A percentile compares a stretch with the other conserved stretches of the same genome.
These are phyloP conservation scores for Sicyos baderoa DNA, from an alignment of 306 rosid species.

Conservation along the genomic window DNA sequence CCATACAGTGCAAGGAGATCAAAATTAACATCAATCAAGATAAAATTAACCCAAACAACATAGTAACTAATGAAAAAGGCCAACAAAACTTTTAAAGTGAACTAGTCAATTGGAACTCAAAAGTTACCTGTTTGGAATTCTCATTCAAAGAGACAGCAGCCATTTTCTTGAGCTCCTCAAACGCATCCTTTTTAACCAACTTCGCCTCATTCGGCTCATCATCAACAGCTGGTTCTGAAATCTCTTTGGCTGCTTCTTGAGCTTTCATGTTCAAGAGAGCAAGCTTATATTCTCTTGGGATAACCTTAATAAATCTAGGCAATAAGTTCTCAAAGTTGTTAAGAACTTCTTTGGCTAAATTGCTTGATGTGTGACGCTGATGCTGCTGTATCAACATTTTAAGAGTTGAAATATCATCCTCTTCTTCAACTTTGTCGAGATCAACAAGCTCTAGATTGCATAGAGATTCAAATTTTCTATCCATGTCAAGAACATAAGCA, in stretches of 20 bases:
- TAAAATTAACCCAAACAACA: not conserved
- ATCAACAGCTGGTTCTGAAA: constrained; percentile 29
- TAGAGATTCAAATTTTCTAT: constrained; percentile 56
- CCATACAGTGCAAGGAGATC: not conserved
- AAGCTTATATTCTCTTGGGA: constrained; percentile 86
- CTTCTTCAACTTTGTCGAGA: constrained; percentile 78
- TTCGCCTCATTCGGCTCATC: constrained; percentile 43
- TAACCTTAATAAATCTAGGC: constrained; percentile 78
- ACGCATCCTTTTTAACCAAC: constrained; percentile 59
- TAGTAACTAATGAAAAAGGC: not conserved
- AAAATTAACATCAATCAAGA: constrained; percentile 10
- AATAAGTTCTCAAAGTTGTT: constrained; percentile 56
- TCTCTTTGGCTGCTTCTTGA: constrained; percentile 39
- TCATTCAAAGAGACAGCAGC: constrained; percentile 61
- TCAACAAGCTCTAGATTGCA: constrained; percentile 93
- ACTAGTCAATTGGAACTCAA: not conserved
- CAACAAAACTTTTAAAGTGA: not conserved
- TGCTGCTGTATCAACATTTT: constrained; percentile 94
- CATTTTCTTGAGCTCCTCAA: constrained; percentile 88
- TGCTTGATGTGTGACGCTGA: constrained; percentile 88
- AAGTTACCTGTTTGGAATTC: constrained; percentile 45
- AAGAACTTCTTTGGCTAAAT: constrained; percentile 72
- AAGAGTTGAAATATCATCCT: constrained; percentile 61
- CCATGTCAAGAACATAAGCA: constrained; percentile 75
- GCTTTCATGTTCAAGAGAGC: constrained; percentile 59